Evolutionary conservation across 257 asterid species (phyloP).

Genomic region (Leptodermis oblonga): DNA sequence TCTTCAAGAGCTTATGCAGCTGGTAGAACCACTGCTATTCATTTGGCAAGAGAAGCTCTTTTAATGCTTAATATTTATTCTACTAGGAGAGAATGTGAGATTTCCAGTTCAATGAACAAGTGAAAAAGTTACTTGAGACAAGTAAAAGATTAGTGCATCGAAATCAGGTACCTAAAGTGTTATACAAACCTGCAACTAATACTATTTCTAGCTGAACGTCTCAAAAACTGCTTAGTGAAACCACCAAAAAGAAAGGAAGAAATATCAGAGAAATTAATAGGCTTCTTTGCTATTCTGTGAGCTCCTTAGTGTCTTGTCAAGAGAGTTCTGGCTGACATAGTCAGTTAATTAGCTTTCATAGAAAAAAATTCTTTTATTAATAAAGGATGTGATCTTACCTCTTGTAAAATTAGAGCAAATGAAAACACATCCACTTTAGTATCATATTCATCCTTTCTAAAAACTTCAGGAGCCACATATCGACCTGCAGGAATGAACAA

Average conservation of each 20-base stretch:
- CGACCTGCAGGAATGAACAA: constrained; percentile 53
- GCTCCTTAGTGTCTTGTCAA: neutral
- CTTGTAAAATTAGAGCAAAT: constrained; percentile 86
- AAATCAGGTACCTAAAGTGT: neutral
- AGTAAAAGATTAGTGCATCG: neutral
- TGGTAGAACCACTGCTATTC: neutral
- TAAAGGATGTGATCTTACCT: constrained; percentile 40
- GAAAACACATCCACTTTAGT: constrained; percentile 97
- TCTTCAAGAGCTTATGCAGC: neutral
- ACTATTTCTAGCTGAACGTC: neutral
- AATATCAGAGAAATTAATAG: neutral
- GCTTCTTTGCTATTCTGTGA: neutral
- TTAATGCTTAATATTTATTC: neutral
- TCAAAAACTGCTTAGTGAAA: neutral
- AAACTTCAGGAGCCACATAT: constrained; percentile 91
- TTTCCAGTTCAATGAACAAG: neutral
- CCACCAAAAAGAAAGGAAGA: neutral
- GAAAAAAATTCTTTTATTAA: neutral
- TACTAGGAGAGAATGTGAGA: neutral
- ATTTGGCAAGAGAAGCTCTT: neutral
- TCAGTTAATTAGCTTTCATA: neutral
- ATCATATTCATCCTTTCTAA: constrained; percentile 78
- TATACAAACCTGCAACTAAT: neutral
- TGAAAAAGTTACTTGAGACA: neutral
- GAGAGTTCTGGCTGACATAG: neutral